Conservation (phyloP, 441 rosid species). For the Gossypium trilobum region DNA sequence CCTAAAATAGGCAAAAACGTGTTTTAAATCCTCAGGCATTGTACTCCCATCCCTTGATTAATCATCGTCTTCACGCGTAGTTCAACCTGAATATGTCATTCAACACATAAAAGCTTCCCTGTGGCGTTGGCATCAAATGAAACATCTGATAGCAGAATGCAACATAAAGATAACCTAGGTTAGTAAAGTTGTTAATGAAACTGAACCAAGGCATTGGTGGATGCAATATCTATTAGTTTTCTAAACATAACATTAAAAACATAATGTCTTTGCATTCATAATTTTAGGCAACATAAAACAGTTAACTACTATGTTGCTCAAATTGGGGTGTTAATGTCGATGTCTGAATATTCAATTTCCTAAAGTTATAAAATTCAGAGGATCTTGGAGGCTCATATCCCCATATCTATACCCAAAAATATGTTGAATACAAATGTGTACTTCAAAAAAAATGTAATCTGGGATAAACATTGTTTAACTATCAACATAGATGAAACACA, state of each 20-base stretch:
- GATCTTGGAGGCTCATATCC: too few relatives aligned
- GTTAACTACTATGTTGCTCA: not conserved
- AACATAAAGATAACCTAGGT: conserved; percentile 1
- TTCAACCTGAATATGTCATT: conserved; percentile 96
- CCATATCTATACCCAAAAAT: too few relatives aligned
- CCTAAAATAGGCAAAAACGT: conserved; percentile 24
- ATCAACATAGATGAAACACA: not conserved
- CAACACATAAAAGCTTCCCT: conserved; percentile 83
- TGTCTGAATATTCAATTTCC: too few relatives aligned
- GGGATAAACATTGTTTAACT: not conserved
- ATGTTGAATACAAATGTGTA: too few relatives aligned
- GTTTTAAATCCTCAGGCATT: conserved; percentile 14
- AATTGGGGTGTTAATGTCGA: too few relatives aligned
- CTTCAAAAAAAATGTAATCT: too few relatives aligned
- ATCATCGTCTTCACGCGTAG: conserved; percentile 54
- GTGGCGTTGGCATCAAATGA: conserved; percentile 88
- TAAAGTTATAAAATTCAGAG: too few relatives aligned
- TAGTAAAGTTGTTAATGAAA: not conserved
- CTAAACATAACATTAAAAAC: not conserved
- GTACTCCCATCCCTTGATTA: conserved; percentile 8
- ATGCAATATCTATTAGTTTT: not conserved
- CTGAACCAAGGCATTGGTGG: not conserved
- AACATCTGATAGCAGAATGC: conserved; percentile 61
- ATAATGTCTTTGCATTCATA: not conserved
- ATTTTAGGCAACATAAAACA: not conserved